A percentile compares a stretch with the other conserved stretches of the same genome.
Evolutionary conservation across 179 eudicot species (phyloP).

Genomic region (Carnegiea gigantea): DNA sequence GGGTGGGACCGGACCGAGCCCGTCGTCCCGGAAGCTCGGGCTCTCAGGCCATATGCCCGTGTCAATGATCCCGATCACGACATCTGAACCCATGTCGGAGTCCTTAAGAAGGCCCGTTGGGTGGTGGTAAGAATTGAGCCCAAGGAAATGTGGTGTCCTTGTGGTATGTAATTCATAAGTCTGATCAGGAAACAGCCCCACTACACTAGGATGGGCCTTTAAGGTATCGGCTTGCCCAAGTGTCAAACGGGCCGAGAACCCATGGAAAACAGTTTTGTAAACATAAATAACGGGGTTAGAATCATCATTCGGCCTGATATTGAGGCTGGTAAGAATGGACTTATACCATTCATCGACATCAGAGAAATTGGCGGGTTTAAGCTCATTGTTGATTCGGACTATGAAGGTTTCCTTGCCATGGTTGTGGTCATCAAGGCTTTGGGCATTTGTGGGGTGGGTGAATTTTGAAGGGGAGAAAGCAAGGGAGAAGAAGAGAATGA

Average conservation of each 20-base stretch:
- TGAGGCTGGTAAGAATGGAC: constrained; percentile 8
- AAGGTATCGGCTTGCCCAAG: constrained; percentile 36
- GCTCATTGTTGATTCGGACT: constrained; percentile 15
- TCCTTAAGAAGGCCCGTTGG: constrained; percentile 41
- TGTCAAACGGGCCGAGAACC: constrained; percentile 55
- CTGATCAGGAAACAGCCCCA: constrained; percentile 42
- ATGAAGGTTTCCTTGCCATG: constrained; percentile 20
- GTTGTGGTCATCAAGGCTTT: neutral
- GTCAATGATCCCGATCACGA: constrained; percentile 63
- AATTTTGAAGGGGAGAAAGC: neutral
- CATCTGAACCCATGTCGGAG: constrained; percentile 55
- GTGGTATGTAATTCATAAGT: constrained; percentile 46
- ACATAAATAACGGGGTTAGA: constrained; percentile 14
- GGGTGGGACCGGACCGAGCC: constrained; percentile 45
- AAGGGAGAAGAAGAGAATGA: neutral
- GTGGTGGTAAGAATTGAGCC: constrained; percentile 27
- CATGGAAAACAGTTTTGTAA: constrained; percentile 67
- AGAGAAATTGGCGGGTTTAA: constrained; percentile 10
- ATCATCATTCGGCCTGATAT: neutral
- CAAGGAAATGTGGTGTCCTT: constrained; percentile 56
- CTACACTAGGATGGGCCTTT: constrained; percentile 31
- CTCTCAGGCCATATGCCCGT: constrained; percentile 73
- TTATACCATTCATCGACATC: constrained; percentile 28
- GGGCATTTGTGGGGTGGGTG: neutral
- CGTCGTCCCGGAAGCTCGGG: constrained; percentile 60